Conservation (phyloP, 2,329 filamentous ascomycete species). For the Fusarium graminum region DNA sequence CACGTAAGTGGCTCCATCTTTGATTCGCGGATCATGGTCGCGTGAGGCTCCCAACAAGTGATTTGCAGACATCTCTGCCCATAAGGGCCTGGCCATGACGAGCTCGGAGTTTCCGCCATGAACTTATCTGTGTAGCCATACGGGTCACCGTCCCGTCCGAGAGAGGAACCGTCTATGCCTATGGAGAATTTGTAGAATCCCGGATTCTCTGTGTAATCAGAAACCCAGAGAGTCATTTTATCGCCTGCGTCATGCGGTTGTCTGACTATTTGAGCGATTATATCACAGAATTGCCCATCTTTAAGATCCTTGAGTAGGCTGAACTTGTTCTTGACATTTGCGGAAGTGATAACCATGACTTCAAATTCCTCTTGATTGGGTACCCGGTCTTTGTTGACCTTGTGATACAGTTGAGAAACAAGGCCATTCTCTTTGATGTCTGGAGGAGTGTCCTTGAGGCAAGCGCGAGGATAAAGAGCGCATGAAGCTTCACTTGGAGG, state of each 20-base stretch:
- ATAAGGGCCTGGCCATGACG: conserved; percentile 78
- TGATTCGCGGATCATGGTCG: conserved; percentile 64
- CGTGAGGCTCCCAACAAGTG: conserved; percentile 78
- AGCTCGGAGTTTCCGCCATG: conserved; percentile 33
- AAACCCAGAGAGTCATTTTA: conserved; percentile 76
- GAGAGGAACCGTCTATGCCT: conserved; percentile 49
- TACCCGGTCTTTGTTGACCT: conserved; percentile 58
- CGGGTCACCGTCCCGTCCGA: conserved; percentile 64
- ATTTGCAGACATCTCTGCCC: conserved; percentile 80
- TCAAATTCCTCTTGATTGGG: conserved; percentile 62
- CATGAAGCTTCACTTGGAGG: conserved; percentile 55
- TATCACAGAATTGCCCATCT: conserved; percentile 71
- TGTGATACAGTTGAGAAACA: conserved; percentile 63
- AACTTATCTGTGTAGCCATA: conserved; percentile 64
- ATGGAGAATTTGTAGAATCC: conserved; percentile 67
- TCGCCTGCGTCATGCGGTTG: conserved; percentile 60
- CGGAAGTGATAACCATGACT: conserved; percentile 54
- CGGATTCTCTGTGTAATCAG: conserved; percentile 83
- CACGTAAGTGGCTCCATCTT: conserved; percentile 70
- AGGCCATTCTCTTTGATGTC: conserved; percentile 56
- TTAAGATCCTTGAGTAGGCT: conserved; percentile 73
- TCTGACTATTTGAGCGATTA: conserved; percentile 77
- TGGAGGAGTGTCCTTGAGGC: conserved; percentile 40
- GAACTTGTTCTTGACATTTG: conserved; percentile 68
- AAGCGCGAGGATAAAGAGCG: conserved; percentile 46